Evolutionary conservation across 495 filamentous ascomycete species (phyloP).

Genomic region (Aspergillus baeticus): DNA sequence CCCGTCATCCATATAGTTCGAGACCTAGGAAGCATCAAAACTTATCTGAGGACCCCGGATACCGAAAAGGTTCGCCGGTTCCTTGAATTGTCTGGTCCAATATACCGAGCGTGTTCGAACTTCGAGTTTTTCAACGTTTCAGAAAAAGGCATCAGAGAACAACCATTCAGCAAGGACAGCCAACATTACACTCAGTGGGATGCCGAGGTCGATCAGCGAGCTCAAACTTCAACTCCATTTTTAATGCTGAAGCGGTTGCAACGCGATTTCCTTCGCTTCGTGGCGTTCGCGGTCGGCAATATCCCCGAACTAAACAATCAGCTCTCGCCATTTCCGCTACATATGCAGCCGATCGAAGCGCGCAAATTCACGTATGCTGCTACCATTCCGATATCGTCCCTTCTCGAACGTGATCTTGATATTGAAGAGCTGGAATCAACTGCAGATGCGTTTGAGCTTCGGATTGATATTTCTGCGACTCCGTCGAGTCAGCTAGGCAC

Average conservation of each 20-base stretch:
- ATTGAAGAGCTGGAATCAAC: conserved; percentile 64
- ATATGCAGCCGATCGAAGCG: conserved; percentile 61
- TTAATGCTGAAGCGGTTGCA: conserved; percentile 67
- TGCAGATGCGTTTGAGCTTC: conserved; percentile 66
- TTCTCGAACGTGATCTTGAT: conserved; percentile 55
- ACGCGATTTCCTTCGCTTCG: conserved; percentile 67
- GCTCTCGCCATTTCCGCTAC: conserved; percentile 67
- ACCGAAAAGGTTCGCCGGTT: conserved; percentile 53
- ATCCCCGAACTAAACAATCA: conserved; percentile 51
- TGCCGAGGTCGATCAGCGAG: conserved; percentile 36
- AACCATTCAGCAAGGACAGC: conserved; percentile 23
- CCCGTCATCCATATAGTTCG: conserved; percentile 73
- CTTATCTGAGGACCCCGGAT: conserved; percentile 58
- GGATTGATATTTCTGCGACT: conserved; percentile 49
- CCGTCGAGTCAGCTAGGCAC: conserved; percentile 28
- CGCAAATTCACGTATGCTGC: conserved; percentile 62
- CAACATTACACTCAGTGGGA: conserved; percentile 30
- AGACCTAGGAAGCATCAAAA: conserved; percentile 61
- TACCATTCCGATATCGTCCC: conserved; percentile 57
- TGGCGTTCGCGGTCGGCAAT: conserved; percentile 61
- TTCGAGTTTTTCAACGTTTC: conserved; percentile 76
- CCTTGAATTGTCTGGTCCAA: conserved; percentile 51
- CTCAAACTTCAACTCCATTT: conserved; percentile 49
- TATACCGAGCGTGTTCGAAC: conserved; percentile 65
- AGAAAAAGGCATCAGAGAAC: conserved; percentile 25